Evolutionary conservation across 164 flowering plant species (phyloP).

Genomic region (Umbellularia californica): DNA sequence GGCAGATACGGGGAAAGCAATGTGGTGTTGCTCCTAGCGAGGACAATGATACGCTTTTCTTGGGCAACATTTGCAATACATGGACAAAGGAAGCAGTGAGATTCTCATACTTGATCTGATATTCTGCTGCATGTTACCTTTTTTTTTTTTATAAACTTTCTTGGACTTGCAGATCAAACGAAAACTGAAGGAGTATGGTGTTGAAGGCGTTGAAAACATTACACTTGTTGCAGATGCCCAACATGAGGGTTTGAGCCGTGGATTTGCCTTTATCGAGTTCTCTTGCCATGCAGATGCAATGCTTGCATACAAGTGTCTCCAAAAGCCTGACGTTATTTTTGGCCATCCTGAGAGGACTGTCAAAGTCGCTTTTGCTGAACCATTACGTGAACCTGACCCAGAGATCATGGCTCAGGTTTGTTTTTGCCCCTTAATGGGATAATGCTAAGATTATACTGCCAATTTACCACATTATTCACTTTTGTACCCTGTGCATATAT

Average conservation of each 20-base stretch:
- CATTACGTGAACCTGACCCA: slow-evolving; percentile 73
- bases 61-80: slow-evolving; percentile 81
- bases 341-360: slow-evolving; percentile 80
- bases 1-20: slow-evolving; percentile 67
- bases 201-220: slow-evolving; percentile 20
- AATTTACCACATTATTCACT: background rate
- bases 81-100: slow-evolving; percentile 92
- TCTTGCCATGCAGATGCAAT: slow-evolving; percentile 71
- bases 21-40: slow-evolving; percentile 72
- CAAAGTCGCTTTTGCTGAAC: slow-evolving; percentile 87
- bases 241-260: slow-evolving; percentile 74
- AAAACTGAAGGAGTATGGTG: slow-evolving; percentile 37
- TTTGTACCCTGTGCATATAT: background rate
- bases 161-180: slow-evolving; percentile 48
- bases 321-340: slow-evolving; percentile 70
- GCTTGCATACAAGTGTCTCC: slow-evolving; percentile 75
- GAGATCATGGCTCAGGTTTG: slow-evolving; percentile 59
- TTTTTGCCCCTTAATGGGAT: background rate
- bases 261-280: slow-evolving; percentile 75
- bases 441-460: too few relatives aligned
- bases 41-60: slow-evolving; percentile 67
- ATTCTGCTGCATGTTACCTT: background rate
- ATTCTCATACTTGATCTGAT: slow-evolving; percentile 9
- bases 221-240: slow-evolving; percentile 63
- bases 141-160: background rate